Base-by-base conservation (phyloP, 148 eudicot species). In the Selenicereus undatus region DNA sequence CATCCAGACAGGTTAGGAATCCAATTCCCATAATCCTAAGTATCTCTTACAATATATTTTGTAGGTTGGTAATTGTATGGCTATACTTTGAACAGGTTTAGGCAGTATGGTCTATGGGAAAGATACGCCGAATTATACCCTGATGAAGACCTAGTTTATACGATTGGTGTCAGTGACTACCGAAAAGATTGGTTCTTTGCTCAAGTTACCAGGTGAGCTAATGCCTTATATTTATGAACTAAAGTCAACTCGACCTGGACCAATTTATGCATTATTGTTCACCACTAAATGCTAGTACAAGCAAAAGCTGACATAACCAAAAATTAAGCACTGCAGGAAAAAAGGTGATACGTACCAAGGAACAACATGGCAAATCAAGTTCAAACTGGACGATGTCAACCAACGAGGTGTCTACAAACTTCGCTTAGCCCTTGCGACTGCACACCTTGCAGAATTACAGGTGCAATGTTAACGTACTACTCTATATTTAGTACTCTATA, bases 21-120 rank as follows among this genome's bases (percentile, higher is more conserved):
- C 52, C 5, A 48, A 48, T 48, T 48, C 32, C 32, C 52, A 48
- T 48, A 48, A 48, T 48, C 32, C 32, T 1, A 32, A 32, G 32
- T 32, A 32, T 32, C 43, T 39, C 43, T 39, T 39, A 39, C 43
- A 39, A 39, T 39, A 7, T 39, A 4, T 4, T 39, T 4, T 4
- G 43, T 39, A 48, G 0, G 52, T 48, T 1, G 14, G 5, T 12
- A 48, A 48, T 36, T 45, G 42, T 22, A 18, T 45, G 52, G 17
- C 16, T 64, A 18, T 2, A 3, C 5, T 0, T n/a, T 65, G 21
- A 54, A 72, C 89, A 94, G 98, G 71, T 94, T 89, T 81, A 88
- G 98, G 86, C 98, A 94, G 68, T 94, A 94, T 76, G 98, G 98
- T 72, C 78, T 94, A 8, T 94, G 98, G 98, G 98, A 94, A 30